Evolutionary conservation across 148 eudicot species (phyloP).

Genomic region (Vaccinium vitisidaea): DNA sequence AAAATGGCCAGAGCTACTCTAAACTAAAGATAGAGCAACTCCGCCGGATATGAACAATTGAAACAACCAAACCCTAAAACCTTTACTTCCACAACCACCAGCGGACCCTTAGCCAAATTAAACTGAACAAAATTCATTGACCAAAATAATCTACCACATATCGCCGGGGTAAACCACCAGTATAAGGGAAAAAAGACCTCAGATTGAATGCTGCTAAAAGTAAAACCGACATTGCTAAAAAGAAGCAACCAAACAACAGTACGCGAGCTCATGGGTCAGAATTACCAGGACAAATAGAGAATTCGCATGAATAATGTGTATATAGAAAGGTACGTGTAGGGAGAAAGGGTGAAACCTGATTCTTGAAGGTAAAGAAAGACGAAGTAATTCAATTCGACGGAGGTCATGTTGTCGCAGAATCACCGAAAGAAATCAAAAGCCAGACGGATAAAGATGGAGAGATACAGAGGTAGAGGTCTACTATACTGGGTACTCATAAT

Average conservation of each 20-base stretch:
- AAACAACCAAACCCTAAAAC: background rate
- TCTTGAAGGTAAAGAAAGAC: constrained; percentile 81
- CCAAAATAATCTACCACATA: background rate
- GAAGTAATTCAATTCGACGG: constrained; percentile 63
- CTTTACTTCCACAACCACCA: background rate
- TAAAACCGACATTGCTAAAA: too few relatives aligned
- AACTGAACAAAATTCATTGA: background rate
- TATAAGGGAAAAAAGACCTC: too few relatives aligned
- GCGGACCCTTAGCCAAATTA: background rate
- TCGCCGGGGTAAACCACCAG: too few relatives aligned
- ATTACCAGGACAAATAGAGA: background rate
- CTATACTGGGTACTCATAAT: too few relatives aligned
- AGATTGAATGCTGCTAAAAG: background rate
- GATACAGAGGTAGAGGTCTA: too few relatives aligned
- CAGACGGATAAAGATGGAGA: too few relatives aligned
- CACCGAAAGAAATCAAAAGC: too few relatives aligned
- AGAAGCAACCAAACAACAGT: too few relatives aligned
- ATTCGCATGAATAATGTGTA: background rate
- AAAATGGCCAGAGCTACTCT: background rate
- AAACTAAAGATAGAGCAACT: background rate
- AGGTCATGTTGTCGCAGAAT: constrained; percentile 35
- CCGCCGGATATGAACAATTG: background rate
- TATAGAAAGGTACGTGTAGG: background rate
- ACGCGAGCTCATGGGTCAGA: background rate
- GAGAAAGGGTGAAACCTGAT: constrained; percentile 47